Evolutionary conservation across 352 stramenopile genomes (phyloP), one percentile per base, ranked within the genome.

Genomic region (Halophytophthora polymorphica): DNA sequence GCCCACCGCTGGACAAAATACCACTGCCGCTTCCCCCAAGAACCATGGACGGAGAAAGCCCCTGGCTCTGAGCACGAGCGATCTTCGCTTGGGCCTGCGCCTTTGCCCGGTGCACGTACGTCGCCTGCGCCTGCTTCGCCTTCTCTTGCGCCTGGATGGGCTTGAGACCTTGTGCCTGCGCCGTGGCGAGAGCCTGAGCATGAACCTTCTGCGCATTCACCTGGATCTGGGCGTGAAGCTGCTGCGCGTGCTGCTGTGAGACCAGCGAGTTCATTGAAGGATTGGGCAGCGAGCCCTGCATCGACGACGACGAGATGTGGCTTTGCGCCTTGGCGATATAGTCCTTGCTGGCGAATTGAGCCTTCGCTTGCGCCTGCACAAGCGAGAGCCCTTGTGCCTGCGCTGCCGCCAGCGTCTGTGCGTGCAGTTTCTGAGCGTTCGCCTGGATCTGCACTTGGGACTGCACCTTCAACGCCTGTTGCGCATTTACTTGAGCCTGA

Each of bases 141-240:
- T 93, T 92, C 56, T 95, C 86, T 34, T 95, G 86, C 6, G 86
- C 86, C 53, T 95, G 82, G 34, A 88, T 88, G 10, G 80, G 84
- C 50, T 92, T 93, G 15, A 96, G 55, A 21, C 86, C 86, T 60
- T 92, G 79, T 1, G 84, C 84, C 48, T 96, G 85, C 5, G 86
- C 86, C 12, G 83, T 85, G 17, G 84, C 84, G 22, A 96, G 79
- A n/a, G 86, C 83, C 53, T 96, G 84, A 0, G 84, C 83, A 34
- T 96, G 84, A 14, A 96, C 84, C 39, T 94, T 96, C 43, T 96
- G 84, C 22, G 84, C 86, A 46, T 96, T 96, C 13, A 93, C 77
- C 66, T 96, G 84, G 52, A 96, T 94, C 36, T 95, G 83, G 7
- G 84, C 84, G 50, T 94, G 82, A 23, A 95, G 61, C 45, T 96